phyloP scores from a whole-genome alignment of 768 basidiomycete species.

The Serendipita sp. region DNA sequence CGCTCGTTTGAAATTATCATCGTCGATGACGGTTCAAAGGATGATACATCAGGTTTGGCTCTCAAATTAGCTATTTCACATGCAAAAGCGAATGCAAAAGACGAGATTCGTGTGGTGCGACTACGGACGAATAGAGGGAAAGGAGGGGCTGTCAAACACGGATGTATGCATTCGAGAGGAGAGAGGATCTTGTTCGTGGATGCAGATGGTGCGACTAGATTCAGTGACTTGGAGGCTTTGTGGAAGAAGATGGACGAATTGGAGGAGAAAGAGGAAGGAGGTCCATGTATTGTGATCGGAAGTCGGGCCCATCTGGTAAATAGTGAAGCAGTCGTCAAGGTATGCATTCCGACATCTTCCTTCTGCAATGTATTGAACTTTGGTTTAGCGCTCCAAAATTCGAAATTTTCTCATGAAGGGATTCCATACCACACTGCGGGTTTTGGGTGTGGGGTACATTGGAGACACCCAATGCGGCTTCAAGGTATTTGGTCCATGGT shows the following conservation, averaged over 20 bases:
- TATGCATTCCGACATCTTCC: slow-evolving; percentile 17
- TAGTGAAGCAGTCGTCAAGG: slow-evolving; percentile 88
- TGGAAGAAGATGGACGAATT: slow-evolving; percentile 59
- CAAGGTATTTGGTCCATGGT: slow-evolving; percentile 30
- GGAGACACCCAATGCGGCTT: slow-evolving; percentile 95
- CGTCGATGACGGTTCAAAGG: slow-evolving; percentile 78
- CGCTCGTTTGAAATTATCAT: slow-evolving; percentile 69
- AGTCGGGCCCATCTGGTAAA: slow-evolving; percentile 85
- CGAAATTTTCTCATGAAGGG: slow-evolving; percentile 92
- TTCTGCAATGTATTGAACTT: not conserved
- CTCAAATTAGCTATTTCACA: slow-evolving; percentile 36
- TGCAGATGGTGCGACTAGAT: slow-evolving; percentile 84
- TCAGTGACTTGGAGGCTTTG: slow-evolving; percentile 66
- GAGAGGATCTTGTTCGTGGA: slow-evolving; percentile 76
- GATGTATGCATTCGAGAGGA: slow-evolving; percentile 71
- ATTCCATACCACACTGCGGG: slow-evolving; percentile 72
- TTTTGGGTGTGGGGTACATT: slow-evolving; percentile 80
- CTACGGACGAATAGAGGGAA: slow-evolving; percentile 76
- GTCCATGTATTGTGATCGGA: slow-evolving; percentile 58
- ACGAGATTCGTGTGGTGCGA: slow-evolving; percentile 60
- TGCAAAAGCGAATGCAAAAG: slow-evolving; percentile 28
- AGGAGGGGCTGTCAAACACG: slow-evolving; percentile 84
- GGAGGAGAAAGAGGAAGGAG: slow-evolving; percentile 25
- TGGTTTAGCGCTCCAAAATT: slow-evolving; percentile 56
- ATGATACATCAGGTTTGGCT: slow-evolving; percentile 52